Evolutionary conservation across 441 rosid species (phyloP).

Genomic region (Daphne laureola): DNA sequence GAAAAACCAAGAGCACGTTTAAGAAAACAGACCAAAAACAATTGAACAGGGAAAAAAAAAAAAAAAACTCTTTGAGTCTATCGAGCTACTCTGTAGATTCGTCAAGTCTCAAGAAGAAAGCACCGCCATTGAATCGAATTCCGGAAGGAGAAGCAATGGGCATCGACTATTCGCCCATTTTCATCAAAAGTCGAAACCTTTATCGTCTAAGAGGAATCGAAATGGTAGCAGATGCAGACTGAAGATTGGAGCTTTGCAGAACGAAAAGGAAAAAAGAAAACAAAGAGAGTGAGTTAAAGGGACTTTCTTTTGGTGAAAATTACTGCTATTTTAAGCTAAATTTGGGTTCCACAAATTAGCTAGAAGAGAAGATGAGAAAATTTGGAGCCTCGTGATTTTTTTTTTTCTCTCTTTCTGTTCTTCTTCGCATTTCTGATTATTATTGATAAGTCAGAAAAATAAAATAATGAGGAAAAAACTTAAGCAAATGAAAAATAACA

Average conservation of each 20-base stretch:
- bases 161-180: too few relatives aligned
- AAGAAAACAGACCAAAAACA: not conserved
- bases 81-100: conserved; percentile 17
- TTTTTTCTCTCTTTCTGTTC: conserved; percentile 3
- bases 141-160: conserved; percentile 4
- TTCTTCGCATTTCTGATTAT: not conserved
- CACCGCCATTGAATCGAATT: conserved; percentile 6
- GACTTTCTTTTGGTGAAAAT: too few relatives aligned
- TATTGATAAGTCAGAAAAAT: not conserved
- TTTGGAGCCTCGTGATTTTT: conserved; percentile 12
- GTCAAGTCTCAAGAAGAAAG: not conserved
- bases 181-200: too few relatives aligned
- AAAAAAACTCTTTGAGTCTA: not conserved
- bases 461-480: not conserved
- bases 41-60: too few relatives aligned
- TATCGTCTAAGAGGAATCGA: too few relatives aligned
- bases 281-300: too few relatives aligned
- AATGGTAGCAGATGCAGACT: too few relatives aligned
- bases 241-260: too few relatives aligned
- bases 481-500: too few relatives aligned
- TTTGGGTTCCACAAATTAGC: too few relatives aligned
- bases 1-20: not conserved
- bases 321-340: too few relatives aligned
- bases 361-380: conserved; percentile 17
- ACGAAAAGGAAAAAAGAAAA: too few relatives aligned